Conservation (phyloP, 345 rosid species). For the Nephelium lappaceum region DNA sequence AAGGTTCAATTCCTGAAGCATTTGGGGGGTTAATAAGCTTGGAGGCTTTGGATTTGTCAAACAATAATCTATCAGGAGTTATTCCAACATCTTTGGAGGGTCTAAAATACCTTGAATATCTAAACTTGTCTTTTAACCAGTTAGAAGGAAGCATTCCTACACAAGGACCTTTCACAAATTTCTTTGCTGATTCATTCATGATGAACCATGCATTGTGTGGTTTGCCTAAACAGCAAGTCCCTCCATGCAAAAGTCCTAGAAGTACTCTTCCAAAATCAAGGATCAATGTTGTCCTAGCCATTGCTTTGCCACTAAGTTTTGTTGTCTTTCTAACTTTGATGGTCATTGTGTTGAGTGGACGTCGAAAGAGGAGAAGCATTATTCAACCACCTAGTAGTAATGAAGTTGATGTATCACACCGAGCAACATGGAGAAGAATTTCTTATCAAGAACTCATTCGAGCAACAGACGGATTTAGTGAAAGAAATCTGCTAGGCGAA, state of each 20-base stretch:
- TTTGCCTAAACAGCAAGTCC: too few species aligned
- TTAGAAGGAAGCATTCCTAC: constrained; percentile 21
- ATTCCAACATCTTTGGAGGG: constrained; percentile 27
- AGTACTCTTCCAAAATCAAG: not conserved
- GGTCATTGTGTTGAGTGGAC: not conserved
- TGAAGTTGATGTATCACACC: not conserved
- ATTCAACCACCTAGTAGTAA: not conserved
- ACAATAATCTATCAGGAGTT: not conserved
- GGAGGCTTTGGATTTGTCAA: not conserved
- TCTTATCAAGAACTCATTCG: not conserved
- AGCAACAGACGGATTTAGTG: too few species aligned
- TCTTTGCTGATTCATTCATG: constrained; percentile 6
- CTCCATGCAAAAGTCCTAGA: too few species aligned
- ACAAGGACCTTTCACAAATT: constrained; percentile 21
- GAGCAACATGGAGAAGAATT: not conserved
- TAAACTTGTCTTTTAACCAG: not conserved
- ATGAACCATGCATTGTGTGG: too few species aligned
- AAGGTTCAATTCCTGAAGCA: not conserved
- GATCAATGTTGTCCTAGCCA: not conserved
- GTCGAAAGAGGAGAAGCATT: not conserved
- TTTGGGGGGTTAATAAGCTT: not conserved
- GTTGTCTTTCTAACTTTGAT: not conserved
- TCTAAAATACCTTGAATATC: constrained; percentile 7
- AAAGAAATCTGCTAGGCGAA: too few species aligned
- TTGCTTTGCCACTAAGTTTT: not conserved